Evolutionary conservation across 106 monocot species (phyloP).

Genomic region (Dioscorea dumetorum): DNA sequence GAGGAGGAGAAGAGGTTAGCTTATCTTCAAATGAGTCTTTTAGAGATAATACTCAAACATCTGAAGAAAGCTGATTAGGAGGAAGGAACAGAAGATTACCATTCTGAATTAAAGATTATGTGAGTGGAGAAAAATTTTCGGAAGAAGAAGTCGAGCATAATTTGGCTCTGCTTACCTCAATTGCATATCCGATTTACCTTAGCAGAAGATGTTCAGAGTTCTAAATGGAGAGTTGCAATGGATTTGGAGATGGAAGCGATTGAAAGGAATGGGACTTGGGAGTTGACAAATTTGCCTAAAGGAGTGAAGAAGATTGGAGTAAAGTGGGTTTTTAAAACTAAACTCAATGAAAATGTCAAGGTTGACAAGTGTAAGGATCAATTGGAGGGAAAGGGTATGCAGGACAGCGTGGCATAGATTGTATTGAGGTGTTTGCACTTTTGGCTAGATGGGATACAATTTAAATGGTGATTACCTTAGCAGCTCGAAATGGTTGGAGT

Average conservation of each 20-base stretch:
- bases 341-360: not conserved
- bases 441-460: not conserved
- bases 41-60: too few species aligned
- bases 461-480: not conserved
- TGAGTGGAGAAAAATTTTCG: too few species aligned
- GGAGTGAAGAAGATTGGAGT: not conserved
- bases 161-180: not conserved
- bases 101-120: too few species aligned
- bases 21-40: too few species aligned
- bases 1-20: too few species aligned
- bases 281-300: not conserved
- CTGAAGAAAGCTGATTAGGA: too few species aligned
- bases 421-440: not conserved
- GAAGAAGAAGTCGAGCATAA: too few species aligned
- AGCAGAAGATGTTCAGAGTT: not conserved
- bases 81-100: too few species aligned
- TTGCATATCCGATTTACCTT: not conserved
- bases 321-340: conserved; percentile 7
- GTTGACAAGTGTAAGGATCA: conserved; percentile 2
- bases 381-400: not conserved
- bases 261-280: not conserved
- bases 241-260: not conserved
- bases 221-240: not conserved
- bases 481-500: not conserved
- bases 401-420: conserved; percentile 1